phyloP scores from a whole-genome alignment of 352 stramenopile genomes.

The Phytophthora palmivora region DNA sequence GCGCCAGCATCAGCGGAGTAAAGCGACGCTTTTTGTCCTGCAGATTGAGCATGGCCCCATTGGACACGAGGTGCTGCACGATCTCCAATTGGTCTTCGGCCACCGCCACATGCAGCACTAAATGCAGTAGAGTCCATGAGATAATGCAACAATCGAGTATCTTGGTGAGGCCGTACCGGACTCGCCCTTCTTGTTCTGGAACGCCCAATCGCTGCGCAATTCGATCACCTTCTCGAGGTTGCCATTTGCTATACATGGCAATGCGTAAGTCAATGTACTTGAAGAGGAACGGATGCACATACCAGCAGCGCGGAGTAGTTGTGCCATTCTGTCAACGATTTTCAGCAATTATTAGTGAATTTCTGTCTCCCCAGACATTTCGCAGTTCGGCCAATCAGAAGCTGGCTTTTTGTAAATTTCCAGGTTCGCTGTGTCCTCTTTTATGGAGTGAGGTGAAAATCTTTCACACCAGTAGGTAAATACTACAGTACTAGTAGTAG shows the following conservation, averaged over 20 bases:
- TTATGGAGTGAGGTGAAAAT: no score
- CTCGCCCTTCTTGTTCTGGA: constrained; percentile 88
- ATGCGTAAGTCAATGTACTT: not conserved
- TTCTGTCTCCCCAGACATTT: no score
- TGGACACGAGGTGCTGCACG: constrained; percentile 71
- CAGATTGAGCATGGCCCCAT: constrained; percentile 72
- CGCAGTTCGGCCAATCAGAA: no score
- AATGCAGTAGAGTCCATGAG: not conserved
- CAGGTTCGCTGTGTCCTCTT: no score
- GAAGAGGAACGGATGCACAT: not conserved
- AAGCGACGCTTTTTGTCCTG: constrained; percentile 84
- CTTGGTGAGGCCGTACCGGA: constrained; percentile 48
- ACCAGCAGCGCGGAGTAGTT: constrained; percentile 59
- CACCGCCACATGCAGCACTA: constrained; percentile 77
- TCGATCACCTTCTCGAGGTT: constrained; percentile 78
- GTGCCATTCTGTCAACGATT: constrained; percentile 42
- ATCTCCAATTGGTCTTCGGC: constrained; percentile 76
- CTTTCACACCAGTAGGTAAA: no score
- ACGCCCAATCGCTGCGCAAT: constrained; percentile 68
- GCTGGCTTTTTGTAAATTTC: no score
- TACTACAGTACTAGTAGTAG: no score
- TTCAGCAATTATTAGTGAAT: no score
- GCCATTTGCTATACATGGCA: constrained; percentile 51
- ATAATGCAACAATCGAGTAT: not conserved
- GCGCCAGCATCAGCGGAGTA: constrained; percentile 77